phyloP scores from a whole-genome alignment of 257 asterid species.

The Solanum clarkiae region DNA sequence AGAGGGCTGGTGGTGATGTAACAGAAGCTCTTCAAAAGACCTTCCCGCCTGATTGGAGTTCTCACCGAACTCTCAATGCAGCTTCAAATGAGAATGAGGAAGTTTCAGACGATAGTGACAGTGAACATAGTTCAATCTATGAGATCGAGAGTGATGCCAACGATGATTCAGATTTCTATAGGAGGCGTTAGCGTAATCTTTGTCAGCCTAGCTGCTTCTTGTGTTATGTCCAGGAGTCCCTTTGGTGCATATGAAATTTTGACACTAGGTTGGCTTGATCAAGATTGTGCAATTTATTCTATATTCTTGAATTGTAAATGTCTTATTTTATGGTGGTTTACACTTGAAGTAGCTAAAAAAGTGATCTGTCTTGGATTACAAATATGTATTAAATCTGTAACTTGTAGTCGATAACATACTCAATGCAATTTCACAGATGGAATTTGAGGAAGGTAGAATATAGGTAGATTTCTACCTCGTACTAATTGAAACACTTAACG shows the following conservation, averaged over 20 bases:
- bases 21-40: constrained; percentile 90
- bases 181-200: neutral
- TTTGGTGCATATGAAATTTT: neutral
- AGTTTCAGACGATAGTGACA: constrained; percentile 10
- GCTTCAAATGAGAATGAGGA: constrained; percentile 32
- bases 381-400: neutral
- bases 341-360: neutral
- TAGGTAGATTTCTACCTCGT: no score
- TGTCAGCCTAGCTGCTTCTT: neutral
- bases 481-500: no score
- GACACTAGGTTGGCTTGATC: neutral
- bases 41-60: constrained; percentile 95
- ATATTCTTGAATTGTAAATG: neutral
- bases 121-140: neutral
- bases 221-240: neutral
- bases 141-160: constrained; percentile 8
- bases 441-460: neutral
- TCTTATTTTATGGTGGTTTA: neutral
- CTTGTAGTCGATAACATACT: neutral
- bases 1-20: constrained; percentile 60
- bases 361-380: neutral
- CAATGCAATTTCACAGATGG: neutral
- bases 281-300: neutral
- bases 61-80: constrained; percentile 41
- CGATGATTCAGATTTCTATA: neutral